Evolutionary conservation across 441 rosid genomes (phyloP).

Genomic region (Erysimum cheiri): DNA sequence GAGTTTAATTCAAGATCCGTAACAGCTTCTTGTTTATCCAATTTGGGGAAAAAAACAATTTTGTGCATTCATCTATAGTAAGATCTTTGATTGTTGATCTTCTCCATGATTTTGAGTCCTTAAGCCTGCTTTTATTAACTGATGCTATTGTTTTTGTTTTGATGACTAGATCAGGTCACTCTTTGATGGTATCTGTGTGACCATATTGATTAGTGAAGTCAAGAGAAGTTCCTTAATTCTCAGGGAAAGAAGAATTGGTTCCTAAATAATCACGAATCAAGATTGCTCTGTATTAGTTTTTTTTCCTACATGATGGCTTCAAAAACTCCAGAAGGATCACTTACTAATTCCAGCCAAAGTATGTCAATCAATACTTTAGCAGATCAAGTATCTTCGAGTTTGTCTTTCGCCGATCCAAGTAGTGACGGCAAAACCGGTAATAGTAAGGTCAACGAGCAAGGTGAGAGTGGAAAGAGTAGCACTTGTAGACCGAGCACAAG

Average conservation of each 20-base stretch:
- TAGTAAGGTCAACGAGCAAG: conserved; percentile 58
- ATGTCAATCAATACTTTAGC: conserved; percentile 49
- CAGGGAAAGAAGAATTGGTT: conserved; percentile 44
- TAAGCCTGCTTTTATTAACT: conserved; percentile 24
- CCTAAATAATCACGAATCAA: conserved; percentile 26
- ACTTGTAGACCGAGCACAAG: conserved; percentile 80
- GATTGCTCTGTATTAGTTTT: conserved; percentile 40
- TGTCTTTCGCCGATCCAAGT: conserved; percentile 52
- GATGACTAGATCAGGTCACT: conserved; percentile 32
- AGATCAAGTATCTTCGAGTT: conserved; percentile 52
- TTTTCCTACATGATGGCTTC: conserved; percentile 58
- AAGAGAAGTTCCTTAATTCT: conserved; percentile 33
- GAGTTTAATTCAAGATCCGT: conserved; percentile 31
- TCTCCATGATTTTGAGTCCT: conserved; percentile 8
- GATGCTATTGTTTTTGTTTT: conserved; percentile 21
- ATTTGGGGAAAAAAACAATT: background rate
- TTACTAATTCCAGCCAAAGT: conserved; percentile 41
- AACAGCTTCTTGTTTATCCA: background rate
- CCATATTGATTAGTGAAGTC: conserved; percentile 30
- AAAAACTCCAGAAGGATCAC: conserved; percentile 48
- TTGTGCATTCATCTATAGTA: conserved; percentile 18
- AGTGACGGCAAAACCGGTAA: conserved; percentile 52
- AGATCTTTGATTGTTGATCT: conserved; percentile 12
- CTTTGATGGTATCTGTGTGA: conserved; percentile 40
- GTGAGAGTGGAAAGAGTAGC: conserved; percentile 78